phyloP scores from a whole-genome alignment of 1,284 basidiomycete species.

The Psilocybe mexicana region DNA sequence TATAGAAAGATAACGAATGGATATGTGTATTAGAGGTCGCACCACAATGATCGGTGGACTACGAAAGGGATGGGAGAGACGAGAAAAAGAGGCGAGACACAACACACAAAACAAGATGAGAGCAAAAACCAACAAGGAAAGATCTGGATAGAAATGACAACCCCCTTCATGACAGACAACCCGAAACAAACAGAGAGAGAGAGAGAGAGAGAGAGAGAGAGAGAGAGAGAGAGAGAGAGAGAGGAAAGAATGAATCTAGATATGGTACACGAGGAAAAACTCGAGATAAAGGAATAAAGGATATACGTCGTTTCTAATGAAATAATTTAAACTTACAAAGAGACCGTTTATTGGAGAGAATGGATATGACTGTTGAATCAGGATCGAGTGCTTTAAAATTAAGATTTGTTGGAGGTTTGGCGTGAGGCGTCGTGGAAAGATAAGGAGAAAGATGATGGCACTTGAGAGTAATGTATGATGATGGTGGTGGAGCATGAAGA shows the following conservation, averaged over 20 bases:
- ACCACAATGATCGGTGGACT: neutral
- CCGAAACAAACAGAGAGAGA: neutral
- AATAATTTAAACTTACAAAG: too few relatives aligned
- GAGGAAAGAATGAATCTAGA: too few relatives aligned
- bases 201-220: too few relatives aligned
- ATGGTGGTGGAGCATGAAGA: neutral
- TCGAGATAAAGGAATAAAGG: too few relatives aligned
- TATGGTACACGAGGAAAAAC: too few relatives aligned
- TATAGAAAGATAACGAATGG: too few relatives aligned
- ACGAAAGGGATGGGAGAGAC: neutral
- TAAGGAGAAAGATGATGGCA: neutral
- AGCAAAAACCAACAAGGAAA: neutral
- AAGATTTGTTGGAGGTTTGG: too few relatives aligned
- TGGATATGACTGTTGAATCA: too few relatives aligned
- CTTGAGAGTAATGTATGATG: neutral
- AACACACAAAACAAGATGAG: neutral
- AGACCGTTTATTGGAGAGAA: too few relatives aligned
- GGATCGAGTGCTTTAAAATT: too few relatives aligned
- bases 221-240: too few relatives aligned
- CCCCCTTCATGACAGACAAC: neutral
- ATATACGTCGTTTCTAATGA: too few relatives aligned
- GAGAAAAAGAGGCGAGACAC: neutral
- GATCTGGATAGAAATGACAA: neutral
- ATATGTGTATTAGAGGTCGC: neutral
- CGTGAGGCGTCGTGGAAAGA: neutral